phyloP scores from a whole-genome alignment of 345 rosid species.

The Moringa oleifera region DNA sequence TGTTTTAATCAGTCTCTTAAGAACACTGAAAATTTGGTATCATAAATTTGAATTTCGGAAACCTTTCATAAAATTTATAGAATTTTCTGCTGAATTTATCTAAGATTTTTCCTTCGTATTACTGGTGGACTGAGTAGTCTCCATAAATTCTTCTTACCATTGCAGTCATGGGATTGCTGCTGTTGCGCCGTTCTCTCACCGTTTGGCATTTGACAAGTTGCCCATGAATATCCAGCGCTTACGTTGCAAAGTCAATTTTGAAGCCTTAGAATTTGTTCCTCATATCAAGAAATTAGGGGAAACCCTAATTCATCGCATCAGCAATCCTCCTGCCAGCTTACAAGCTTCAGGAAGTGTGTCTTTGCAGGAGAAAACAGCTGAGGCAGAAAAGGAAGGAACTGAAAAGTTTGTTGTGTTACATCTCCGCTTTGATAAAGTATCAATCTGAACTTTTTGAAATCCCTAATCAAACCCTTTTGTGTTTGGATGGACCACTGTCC shows the following conservation, averaged over 20 bases:
- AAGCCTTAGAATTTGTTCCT: conserved; percentile 70
- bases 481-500: background rate
- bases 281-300: conserved; percentile 55
- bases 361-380: conserved; percentile 29
- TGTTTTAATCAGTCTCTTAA: too few relatives aligned
- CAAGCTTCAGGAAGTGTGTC: conserved; percentile 29
- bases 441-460: conserved; percentile 10
- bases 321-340: conserved; percentile 32
- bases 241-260: conserved; percentile 93
- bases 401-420: conserved; percentile 82
- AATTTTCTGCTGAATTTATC: too few relatives aligned
- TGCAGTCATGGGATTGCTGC: conserved; percentile 90
- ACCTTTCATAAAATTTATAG: too few relatives aligned
- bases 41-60: background rate
- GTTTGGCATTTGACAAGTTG: conserved; percentile 76
- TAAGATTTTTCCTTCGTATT: too few relatives aligned
- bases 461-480: background rate
- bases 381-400: conserved; percentile 33
- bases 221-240: conserved; percentile 65
- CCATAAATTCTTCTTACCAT: conserved; percentile 4
- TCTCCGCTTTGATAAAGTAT: conserved; percentile 96
- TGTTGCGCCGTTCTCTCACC: conserved; percentile 94
- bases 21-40: background rate
- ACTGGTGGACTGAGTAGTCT: too few relatives aligned
- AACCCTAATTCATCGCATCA: conserved; percentile 60